Base-by-base conservation (phyloP, 2,329 filamentous ascomycete genomes). In the Xylariaceae sp. region DNA sequence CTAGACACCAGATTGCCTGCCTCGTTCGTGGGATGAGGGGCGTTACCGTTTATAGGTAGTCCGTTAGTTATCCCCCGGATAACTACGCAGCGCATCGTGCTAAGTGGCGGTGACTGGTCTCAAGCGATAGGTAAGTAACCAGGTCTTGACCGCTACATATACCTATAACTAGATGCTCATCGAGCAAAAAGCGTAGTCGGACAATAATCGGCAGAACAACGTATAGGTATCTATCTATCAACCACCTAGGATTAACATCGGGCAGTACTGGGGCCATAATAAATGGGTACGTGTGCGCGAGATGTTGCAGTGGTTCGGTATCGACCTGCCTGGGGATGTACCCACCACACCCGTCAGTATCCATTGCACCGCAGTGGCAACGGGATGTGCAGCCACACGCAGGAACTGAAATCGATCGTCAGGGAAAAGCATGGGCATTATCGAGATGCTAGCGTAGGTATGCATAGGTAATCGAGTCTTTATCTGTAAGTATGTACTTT, bases 321-420 rank as follows among this genome's bases (percentile, higher is more conserved):
- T 26, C 26, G 26, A 26, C 26, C 26, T 26, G 26, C 26, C 26
- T 26, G 26, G 26, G 26, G 26, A 8, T 26, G 8, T 26, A n/a
- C n/a, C n/a, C n/a, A n/a, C n/a, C n/a, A n/a, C n/a, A n/a, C n/a
- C n/a, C n/a, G n/a, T n/a, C n/a, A n/a, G n/a, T 26, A 26, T 8
- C 26, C 8, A 26, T 26, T 26, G 8, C 5, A 26, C 26, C 26
- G 8, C 26, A 26, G 26, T 8, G 8, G 50, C 56, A n/a, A 56
- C 16, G 42, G 45, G 40, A 57, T 49, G 52, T 55, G 49, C 51
- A 49, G 51, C 51, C 52, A 51, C 41, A 54, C 51, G 56, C 57
- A 59, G 57, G 57, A 59, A 59, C 57, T 37, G 8, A 22, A 34
- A 37, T 43, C 5, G 57, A 59, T 59, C 57, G 54, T 57, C 57